Evolutionary conservation across 495 filamentous ascomycete species (phyloP), one percentile per base, ranked within the genome.

Genomic region (Xylaria acuta): DNA sequence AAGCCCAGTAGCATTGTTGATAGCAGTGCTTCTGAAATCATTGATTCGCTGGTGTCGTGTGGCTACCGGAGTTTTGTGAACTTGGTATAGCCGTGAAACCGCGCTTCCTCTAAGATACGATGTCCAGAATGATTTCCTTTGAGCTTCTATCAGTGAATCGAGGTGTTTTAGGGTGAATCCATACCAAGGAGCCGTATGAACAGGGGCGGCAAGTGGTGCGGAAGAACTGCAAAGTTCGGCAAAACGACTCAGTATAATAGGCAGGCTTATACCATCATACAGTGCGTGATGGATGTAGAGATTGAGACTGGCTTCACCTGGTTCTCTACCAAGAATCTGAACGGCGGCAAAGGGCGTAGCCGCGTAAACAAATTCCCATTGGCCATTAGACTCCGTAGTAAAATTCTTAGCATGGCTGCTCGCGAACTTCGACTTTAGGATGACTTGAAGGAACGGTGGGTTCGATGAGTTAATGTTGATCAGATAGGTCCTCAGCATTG

Each of bases 261-360:
- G 82, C 16, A 96, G 80, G 62, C 92, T 91, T 54, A 91, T 80
- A 1, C 91, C 92, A 80, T 97, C 93, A 73, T 94, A 96, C 6
- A 96, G 78, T 5, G 93, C 92, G 79, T 97, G 93, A 69, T 94
- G 89, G 14, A 93, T 87, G 9, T 83, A 84, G 3, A 93, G 75
- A 12, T 77, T 72, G 12, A 86, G 32, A 59, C 38, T 76, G 69
- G 82, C 36, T 54, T 70, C 45, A 38, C 74, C 32, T 71, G 27
- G 1, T 22, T 69, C 2, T 66, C 40, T 22, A 45, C 62, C 11
- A 51, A 73, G 0, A 22, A 79, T 1, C 0, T 65, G 53, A 73
- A 63, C 63, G 12, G 47, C 73, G n/a, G 66, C 36, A 40, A 77
- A 75, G 1, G 76, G 77, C 2, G 72, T 72, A 6, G 49, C 51